These are phyloP conservation scores for Paulownia fortunei DNA, from an alignment of 257 asterid species.

Conservation along the genomic window DNA sequence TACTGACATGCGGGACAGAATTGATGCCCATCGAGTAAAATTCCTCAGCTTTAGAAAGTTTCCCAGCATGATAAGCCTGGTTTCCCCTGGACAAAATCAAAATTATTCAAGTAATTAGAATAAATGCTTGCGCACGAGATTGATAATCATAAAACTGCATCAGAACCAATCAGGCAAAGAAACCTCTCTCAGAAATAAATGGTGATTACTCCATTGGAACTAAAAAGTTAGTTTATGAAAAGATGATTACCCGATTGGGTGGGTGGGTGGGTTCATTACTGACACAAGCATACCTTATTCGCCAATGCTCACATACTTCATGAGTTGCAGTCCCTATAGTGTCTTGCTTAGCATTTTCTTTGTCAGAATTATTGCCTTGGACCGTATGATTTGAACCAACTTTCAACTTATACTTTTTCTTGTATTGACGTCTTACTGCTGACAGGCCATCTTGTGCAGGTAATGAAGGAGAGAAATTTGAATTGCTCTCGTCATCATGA, in stretches of 20 bases:
- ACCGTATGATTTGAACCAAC: slow-evolving; percentile 49
- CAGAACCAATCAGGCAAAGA: slow-evolving; percentile 18
- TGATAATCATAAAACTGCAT: slow-evolving; percentile 21
- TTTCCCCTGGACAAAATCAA: slow-evolving; percentile 74
- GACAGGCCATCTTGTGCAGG: slow-evolving; percentile 68
- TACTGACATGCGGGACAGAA: slow-evolving; percentile 42
- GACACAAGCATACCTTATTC: slow-evolving; percentile 63
- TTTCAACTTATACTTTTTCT: slow-evolving; percentile 77
- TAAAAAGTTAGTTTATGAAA: neutral
- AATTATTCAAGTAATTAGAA: slow-evolving; percentile 18
- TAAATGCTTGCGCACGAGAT: slow-evolving; percentile 23
- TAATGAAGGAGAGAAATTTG: slow-evolving; percentile 41
- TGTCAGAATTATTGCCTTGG: slow-evolving; percentile 37
- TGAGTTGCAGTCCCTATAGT: slow-evolving; percentile 33
- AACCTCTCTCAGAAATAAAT: neutral
- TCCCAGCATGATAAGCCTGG: slow-evolving; percentile 75
- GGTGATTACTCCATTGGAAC: neutral
- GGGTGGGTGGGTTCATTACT: too few relatives aligned
- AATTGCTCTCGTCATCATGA: slow-evolving; percentile 38
- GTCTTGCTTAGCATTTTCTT: slow-evolving; percentile 47
- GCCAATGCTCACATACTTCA: slow-evolving; percentile 80
- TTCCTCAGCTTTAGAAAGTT: slow-evolving; percentile 80
- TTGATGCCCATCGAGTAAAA: slow-evolving; percentile 76
- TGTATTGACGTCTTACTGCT: slow-evolving; percentile 64
- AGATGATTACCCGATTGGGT: too few relatives aligned